Percentiles rank a stretch among this genome's conserved stretches.
Evolutionary conservation across 2,329 filamentous ascomycete genomes (phyloP).

Genomic region (Phialocephala sp.): DNA sequence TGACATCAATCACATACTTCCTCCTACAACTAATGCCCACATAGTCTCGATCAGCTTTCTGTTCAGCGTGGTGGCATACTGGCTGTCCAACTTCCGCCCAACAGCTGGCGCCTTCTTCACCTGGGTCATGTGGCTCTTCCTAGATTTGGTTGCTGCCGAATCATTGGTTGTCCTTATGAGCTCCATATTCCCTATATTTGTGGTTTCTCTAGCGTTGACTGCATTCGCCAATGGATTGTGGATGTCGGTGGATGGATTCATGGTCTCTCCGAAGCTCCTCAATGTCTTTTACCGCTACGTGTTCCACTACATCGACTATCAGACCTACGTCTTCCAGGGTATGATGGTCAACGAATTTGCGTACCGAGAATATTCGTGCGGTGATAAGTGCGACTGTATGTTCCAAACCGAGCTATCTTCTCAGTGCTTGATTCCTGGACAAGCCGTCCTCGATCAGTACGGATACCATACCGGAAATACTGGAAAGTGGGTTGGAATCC

Average conservation of each 20-base stretch:
- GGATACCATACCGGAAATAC: constrained; percentile 68
- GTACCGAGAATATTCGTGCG: constrained; percentile 67
- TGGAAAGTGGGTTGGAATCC: constrained; percentile 76
- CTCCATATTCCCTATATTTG: constrained; percentile 77
- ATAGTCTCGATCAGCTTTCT: constrained; percentile 73
- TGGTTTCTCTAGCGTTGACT: constrained; percentile 77
- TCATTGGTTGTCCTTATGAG: constrained; percentile 80
- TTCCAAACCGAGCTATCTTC: constrained; percentile 66
- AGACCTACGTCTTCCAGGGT: constrained; percentile 84
- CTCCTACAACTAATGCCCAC: constrained; percentile 25
- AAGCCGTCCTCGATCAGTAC: constrained; percentile 71
- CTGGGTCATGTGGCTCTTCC: constrained; percentile 84
- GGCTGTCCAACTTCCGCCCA: constrained; percentile 77
- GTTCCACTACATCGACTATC: constrained; percentile 89
- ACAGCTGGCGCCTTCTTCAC: constrained; percentile 71
- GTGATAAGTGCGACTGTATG: constrained; percentile 62
- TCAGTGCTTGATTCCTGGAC: constrained; percentile 73
- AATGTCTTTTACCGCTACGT: constrained; percentile 88
- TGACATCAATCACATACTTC: background rate
- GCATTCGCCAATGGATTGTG: constrained; percentile 89
- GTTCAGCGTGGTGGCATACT: constrained; percentile 80
- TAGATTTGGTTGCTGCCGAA: constrained; percentile 83
- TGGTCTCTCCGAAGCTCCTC: constrained; percentile 73
- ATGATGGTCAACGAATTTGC: constrained; percentile 94
- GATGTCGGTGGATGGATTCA: constrained; percentile 86